Conservation (phyloP, 495 filamentous ascomycete genomes). For the Melanomma pulvis-pyrius region DNA sequence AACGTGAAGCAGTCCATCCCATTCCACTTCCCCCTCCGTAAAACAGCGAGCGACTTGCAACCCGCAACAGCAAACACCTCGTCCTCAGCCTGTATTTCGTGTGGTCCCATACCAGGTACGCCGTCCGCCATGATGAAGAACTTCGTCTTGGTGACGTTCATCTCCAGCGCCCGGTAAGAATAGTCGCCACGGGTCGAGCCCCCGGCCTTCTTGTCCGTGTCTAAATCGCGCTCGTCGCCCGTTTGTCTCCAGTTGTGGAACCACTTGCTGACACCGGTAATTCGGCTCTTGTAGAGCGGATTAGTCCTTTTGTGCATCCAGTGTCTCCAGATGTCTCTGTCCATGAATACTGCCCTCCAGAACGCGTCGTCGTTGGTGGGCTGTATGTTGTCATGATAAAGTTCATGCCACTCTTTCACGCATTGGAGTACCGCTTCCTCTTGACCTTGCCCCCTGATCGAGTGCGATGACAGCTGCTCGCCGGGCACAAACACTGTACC, state of each 20-base stretch:
- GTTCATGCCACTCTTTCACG: too few species aligned
- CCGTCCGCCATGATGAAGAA: background rate
- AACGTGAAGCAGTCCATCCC: too few species aligned
- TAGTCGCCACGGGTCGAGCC: background rate
- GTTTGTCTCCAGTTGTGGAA: background rate
- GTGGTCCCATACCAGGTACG: background rate
- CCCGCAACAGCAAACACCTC: background rate
- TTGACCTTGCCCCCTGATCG: too few species aligned
- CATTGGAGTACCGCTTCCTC: too few species aligned
- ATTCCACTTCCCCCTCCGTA: too few species aligned
- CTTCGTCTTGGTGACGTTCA: background rate
- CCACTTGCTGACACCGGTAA: background rate
- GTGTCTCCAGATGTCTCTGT: background rate
- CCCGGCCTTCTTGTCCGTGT: background rate
- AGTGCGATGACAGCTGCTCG: too few species aligned
- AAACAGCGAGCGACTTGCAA: background rate
- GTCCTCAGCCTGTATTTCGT: background rate
- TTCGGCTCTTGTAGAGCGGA: background rate
- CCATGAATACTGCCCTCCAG: constrained; percentile 6
- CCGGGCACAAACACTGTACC: background rate
- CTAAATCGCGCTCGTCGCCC: background rate
- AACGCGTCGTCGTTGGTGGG: too few species aligned
- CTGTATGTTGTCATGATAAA: too few species aligned
- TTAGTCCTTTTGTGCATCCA: background rate
- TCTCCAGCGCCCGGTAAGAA: background rate